These are phyloP conservation scores for Catharanthus roseus DNA, from an alignment of 257 asterid genomes.

Conservation along the genomic window DNA sequence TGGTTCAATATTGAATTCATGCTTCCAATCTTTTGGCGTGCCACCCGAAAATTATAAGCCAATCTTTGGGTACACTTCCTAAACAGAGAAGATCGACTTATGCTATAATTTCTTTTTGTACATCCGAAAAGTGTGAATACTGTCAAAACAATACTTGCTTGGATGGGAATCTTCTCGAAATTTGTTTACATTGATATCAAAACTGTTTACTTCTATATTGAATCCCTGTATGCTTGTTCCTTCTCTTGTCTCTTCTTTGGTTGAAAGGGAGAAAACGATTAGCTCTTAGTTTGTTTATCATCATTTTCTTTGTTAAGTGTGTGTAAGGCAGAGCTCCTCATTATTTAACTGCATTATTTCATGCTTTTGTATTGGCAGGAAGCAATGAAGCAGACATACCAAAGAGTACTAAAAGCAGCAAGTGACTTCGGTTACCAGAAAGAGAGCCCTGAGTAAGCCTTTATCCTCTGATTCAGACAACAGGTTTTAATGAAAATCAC, in stretches of 20 bases:
- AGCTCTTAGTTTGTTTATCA: background rate
- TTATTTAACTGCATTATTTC: background rate
- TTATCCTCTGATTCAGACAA: background rate
- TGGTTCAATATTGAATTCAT: background rate
- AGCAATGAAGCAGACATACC: constrained; percentile 91
- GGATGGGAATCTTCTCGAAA: too few species aligned
- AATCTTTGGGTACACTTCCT: background rate
- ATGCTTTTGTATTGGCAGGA: constrained; percentile 47
- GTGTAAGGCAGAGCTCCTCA: too few species aligned
- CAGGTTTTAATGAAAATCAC: background rate
- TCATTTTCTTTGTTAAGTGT: too few species aligned
- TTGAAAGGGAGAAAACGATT: background rate
- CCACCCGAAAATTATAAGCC: background rate
- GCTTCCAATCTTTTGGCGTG: background rate
- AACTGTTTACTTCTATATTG: background rate
- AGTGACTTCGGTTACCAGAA: constrained; percentile 84
- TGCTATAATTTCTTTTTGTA: background rate
- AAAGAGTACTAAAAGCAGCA: constrained; percentile 80
- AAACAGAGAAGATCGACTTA: background rate
- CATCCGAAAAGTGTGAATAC: background rate
- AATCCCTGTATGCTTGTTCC: background rate
- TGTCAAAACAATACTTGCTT: background rate
- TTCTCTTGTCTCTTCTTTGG: background rate
- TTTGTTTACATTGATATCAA: background rate
- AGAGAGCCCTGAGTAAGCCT: constrained; percentile 94